Evolutionary conservation across 495 filamentous ascomycete species (phyloP).

Genomic region (Podospora pseudopauciseta): DNA sequence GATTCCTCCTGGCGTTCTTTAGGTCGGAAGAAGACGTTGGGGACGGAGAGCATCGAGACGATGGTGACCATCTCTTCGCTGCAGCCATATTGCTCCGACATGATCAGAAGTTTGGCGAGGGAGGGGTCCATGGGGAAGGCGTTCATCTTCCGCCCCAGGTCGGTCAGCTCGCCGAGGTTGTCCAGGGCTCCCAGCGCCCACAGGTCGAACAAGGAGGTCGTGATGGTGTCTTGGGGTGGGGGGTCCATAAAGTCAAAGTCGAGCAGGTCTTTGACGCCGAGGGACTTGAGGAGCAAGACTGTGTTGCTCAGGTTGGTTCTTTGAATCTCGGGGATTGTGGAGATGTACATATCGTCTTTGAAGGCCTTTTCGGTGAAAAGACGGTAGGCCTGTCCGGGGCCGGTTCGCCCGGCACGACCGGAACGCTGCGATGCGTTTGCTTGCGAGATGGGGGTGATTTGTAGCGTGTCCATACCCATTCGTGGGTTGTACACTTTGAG

Average conservation of each 20-base stretch:
- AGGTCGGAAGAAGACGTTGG: conserved; percentile 94
- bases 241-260: conserved; percentile 99
- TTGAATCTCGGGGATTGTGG: conserved; percentile 98
- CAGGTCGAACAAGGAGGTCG: conserved; percentile 93
- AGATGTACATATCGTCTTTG: conserved; percentile 94
- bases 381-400: conserved; percentile 92
- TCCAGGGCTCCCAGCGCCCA: conserved; percentile 95
- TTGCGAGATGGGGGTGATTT: conserved; percentile 97
- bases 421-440: conserved; percentile 93
- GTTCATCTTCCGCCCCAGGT: conserved; percentile 87
- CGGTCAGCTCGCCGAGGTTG: conserved; percentile 88
- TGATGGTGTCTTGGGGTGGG: conserved; percentile 96
- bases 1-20: conserved; percentile 97
- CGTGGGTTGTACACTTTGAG: conserved; percentile 97
- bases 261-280: conserved; percentile 89
- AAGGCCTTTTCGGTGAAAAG: conserved; percentile 93
- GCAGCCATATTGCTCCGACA: conserved; percentile 77
- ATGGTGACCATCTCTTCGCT: conserved; percentile 98
- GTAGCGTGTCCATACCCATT: conserved; percentile 99
- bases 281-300: conserved; percentile 86
- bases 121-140: conserved; percentile 96
- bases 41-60: conserved; percentile 96
- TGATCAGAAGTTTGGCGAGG: conserved; percentile 91
- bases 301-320: conserved; percentile 94
- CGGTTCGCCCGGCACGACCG: conserved; percentile 90